These are phyloP conservation scores for Epichloe sylvatica DNA, from an alignment of 2,329 filamentous ascomycete species.

Conservation along the genomic window DNA sequence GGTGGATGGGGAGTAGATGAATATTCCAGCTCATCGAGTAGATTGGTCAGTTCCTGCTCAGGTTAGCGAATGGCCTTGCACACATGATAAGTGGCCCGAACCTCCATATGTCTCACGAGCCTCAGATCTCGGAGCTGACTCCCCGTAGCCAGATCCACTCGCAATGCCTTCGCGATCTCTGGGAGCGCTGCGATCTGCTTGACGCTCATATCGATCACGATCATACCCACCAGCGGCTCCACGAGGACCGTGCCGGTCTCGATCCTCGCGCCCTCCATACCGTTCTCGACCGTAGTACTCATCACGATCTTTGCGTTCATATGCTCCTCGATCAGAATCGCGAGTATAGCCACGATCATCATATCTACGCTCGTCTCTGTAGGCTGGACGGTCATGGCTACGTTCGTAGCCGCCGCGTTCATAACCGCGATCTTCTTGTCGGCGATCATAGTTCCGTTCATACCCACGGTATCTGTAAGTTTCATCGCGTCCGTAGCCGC, in stretches of 20 bases:
- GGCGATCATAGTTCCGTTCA: slow-evolving; percentile 29
- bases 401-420: slow-evolving; percentile 34
- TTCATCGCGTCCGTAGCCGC: slow-evolving; percentile 37
- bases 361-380: slow-evolving; percentile 28
- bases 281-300: slow-evolving; percentile 25
- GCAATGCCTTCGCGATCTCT: slow-evolving; percentile 26
- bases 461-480: slow-evolving; percentile 42
- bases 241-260: slow-evolving; percentile 27
- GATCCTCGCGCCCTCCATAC: slow-evolving; percentile 31
- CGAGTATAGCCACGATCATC: slow-evolving; percentile 37
- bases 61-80: slow-evolving; percentile 13
- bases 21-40: slow-evolving; percentile 4
- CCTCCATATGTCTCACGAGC: slow-evolving; percentile 31
- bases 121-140: slow-evolving; percentile 29
- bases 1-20: background rate
- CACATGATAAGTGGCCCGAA: slow-evolving; percentile 14
- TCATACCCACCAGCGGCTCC: slow-evolving; percentile 31
- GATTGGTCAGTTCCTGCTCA: slow-evolving; percentile 17
- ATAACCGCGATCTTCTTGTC: slow-evolving; percentile 31
- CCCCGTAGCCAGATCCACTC: slow-evolving; percentile 25
- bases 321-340: slow-evolving; percentile 43
- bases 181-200: slow-evolving; percentile 25
- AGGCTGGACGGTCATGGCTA: slow-evolving; percentile 24
- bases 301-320: slow-evolving; percentile 35
- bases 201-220: slow-evolving; percentile 35